Percentiles rank a stretch among this genome's conserved stretches.
Conservation (phyloP, 495 filamentous ascomycete species). For the Penicillium ucsense region DNA sequence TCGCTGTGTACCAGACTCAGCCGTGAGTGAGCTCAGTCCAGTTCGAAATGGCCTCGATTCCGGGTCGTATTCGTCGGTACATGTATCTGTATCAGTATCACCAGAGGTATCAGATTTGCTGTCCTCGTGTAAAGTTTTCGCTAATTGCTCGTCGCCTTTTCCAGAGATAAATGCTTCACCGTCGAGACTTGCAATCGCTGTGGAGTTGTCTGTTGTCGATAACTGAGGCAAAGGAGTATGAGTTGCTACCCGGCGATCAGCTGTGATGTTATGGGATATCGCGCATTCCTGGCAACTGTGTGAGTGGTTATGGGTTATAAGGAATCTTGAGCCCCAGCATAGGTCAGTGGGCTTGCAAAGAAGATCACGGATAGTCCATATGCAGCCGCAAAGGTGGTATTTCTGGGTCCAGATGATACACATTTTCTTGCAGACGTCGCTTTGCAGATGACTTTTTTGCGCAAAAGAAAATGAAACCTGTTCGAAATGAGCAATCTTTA, state of each 20-base stretch:
- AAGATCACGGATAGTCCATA: conserved; percentile 1
- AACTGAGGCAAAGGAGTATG: background rate
- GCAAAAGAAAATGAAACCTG: background rate
- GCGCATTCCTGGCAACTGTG: conserved; percentile 13
- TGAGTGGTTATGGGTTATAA: conserved; percentile 1
- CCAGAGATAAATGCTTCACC: too few relatives aligned
- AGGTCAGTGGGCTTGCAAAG: background rate
- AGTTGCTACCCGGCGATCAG: background rate
- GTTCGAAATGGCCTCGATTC: background rate
- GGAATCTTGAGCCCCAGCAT: conserved; percentile 6
- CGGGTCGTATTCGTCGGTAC: too few relatives aligned
- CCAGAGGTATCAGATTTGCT: background rate
- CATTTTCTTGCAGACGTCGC: conserved; percentile 1
- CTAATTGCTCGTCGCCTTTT: too few relatives aligned
- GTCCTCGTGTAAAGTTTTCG: background rate
- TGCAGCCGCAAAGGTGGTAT: conserved; percentile 17
- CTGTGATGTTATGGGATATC: conserved; percentile 7
- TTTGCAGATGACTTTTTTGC: too few relatives aligned
- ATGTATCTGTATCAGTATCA: too few relatives aligned
- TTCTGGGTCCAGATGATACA: conserved; percentile 8
- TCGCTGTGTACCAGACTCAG: background rate
- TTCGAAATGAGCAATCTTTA: background rate
- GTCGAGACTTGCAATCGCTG: too few relatives aligned
- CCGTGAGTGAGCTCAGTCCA: background rate
- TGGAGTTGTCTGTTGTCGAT: too few relatives aligned